Conservation (phyloP, 352 stramenopile genomes). For the Detonula confervacea region DNA sequence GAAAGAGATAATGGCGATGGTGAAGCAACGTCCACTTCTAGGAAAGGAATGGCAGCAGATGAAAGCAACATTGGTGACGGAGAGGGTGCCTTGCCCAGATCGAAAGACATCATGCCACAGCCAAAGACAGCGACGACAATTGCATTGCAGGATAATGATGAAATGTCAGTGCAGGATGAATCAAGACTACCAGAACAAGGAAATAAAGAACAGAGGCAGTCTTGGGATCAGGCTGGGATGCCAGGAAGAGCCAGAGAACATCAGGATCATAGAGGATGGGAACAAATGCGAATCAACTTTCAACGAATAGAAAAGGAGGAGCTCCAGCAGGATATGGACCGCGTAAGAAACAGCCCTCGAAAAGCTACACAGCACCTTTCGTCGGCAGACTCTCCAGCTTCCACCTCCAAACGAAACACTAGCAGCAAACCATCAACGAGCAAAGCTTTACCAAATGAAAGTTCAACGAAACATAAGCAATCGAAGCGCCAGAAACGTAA, state of each 20-base stretch:
- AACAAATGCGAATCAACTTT: constrained; percentile 48
- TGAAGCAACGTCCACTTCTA: no score
- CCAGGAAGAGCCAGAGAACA: constrained; percentile 16
- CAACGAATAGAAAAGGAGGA: constrained; percentile 32
- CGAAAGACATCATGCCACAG: no score
- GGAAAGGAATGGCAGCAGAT: no score
- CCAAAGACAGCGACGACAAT: neutral
- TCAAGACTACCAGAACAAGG: neutral
- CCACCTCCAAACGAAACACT: neutral
- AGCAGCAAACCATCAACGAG: neutral
- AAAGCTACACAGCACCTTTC: neutral
- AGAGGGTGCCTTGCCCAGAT: no score
- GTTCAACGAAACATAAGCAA: neutral
- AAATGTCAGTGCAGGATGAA: neutral
- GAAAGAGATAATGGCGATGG: neutral
- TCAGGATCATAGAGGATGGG: constrained; percentile 42
- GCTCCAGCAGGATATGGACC: constrained; percentile 22
- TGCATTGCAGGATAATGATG: neutral
- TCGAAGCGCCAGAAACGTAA: constrained; percentile 23
- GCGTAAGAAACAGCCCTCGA: neutral
- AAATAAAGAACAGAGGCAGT: neutral
- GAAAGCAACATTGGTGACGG: no score
- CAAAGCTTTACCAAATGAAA: constrained; percentile 4
- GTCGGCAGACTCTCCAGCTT: neutral
- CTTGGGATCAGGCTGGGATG: constrained; percentile 2